Evolutionary conservation across 805 yeast genomes (phyloP), one percentile per base, ranked within the genome.

Genomic region (Brettanomyces nanus): DNA sequence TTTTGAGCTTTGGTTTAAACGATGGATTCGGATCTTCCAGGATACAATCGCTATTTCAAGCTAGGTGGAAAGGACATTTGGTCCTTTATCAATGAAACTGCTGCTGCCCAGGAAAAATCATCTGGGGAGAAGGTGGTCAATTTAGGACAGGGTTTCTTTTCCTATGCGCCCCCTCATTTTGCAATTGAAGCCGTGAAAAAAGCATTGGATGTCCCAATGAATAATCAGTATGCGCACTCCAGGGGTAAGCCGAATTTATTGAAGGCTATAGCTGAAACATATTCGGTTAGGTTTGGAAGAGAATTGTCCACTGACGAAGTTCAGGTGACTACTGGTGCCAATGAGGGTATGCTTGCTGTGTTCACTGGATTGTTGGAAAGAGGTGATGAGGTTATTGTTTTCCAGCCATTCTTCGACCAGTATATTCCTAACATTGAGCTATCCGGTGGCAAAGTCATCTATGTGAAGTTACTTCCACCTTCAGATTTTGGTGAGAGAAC

Each of bases 371-470:
- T 87, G 48, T 62, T 92, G 45, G 73, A 84, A 32, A 74, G 77
- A 2, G 97, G 94, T 18, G 98, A 92, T 52, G 98, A 92, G 59
- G 98, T 81, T 19, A 84, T 92, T 58, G 97, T 92, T 11, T 84
- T 92, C 55, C 95, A 90, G 61, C 98, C 98, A 3, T 92, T 87
- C 56, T 92, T 92, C 56, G 98, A 92, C 54, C 98, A 92, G 62
- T 92, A 92, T 62, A 85, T 92, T 46, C 77, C 97, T 40, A 90
- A 92, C 61, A 83, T 92, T 53, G 92, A 87, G 59, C 74, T 92
- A 65, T 79, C 94, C 4, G 97, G 97, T 26, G 98, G 95, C 30
- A 84, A 78, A 52, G 86, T 85, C 21, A 86, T 80, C 35, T 87
- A 86, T 51, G 95, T 85, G 28, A 85, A 87, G 35, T 67, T 92